phyloP scores from a whole-genome alignment of 1,284 basidiomycete genomes.

The Apiotrichum laibachii region DNA sequence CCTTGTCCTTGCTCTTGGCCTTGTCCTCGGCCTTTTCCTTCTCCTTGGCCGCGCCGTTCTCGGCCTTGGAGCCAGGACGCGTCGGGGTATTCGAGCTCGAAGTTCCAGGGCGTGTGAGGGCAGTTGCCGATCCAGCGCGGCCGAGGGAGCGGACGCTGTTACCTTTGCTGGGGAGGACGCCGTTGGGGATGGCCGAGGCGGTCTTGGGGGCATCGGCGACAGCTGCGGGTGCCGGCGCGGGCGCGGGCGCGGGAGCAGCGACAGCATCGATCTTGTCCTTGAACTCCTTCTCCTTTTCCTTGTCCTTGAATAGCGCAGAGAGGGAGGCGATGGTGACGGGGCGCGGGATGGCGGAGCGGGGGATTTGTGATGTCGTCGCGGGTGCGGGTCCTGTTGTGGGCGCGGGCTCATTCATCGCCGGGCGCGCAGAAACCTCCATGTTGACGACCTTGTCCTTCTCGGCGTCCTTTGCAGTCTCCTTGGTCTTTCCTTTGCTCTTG shows the following conservation, averaged over 20 bases:
- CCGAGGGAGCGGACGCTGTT: too few relatives aligned
- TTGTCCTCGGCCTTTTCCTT: neutral
- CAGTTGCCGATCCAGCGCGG: too few relatives aligned
- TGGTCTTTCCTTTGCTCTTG: neutral
- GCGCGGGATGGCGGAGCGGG: constrained; percentile 1
- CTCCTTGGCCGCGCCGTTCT: neutral
- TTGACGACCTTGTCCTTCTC: neutral
- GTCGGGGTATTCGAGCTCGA: too few relatives aligned
- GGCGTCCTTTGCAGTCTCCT: neutral
- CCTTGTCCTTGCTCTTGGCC: neutral
- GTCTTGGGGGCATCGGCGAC: neutral
- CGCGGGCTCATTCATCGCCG: too few relatives aligned
- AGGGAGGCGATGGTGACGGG: constrained; percentile 3
- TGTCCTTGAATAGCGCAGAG: neutral
- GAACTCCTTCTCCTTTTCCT: neutral
- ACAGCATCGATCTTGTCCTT: neutral
- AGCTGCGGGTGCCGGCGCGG: too few relatives aligned
- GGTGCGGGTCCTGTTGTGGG: neutral
- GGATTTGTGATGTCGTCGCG: neutral
- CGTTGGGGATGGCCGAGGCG: neutral
- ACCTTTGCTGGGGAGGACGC: too few relatives aligned
- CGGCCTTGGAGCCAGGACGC: too few relatives aligned
- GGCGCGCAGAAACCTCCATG: neutral
- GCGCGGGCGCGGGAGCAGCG: neutral
- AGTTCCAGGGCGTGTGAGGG: too few relatives aligned